A percentile compares a stretch with the other conserved stretches of the same genome.
Conservation (phyloP, 1,284 basidiomycete genomes). For the Lentinus polychrous region DNA sequence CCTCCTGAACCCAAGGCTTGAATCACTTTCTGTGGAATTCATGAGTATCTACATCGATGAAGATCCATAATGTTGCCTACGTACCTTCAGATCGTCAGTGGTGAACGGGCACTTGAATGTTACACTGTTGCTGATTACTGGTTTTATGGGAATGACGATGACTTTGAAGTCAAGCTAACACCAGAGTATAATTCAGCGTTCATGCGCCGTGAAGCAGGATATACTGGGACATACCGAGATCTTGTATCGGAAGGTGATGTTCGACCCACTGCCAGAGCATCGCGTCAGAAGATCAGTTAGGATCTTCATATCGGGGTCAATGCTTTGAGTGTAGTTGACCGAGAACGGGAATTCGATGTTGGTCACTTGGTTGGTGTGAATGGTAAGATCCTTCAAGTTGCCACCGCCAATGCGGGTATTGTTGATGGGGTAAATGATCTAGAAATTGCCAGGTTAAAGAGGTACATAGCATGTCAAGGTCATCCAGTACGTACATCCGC, state of each 20-base stretch:
- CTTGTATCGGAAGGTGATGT: conserved; percentile 67
- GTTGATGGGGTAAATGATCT: conserved; percentile 74
- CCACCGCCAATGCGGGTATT: conserved; percentile 69
- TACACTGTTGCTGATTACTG: conserved; percentile 59
- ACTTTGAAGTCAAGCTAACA: conserved; percentile 57
- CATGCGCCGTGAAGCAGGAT: neutral
- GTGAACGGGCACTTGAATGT: conserved; percentile 64
- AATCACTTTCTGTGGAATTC: neutral
- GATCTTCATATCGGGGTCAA: conserved; percentile 55
- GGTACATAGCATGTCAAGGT: neutral
- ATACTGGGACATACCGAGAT: conserved; percentile 42
- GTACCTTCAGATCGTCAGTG: conserved; percentile 29
- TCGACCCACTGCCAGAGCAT: conserved; percentile 42
- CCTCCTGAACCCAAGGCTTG: conserved; percentile 11
- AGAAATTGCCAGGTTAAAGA: neutral
- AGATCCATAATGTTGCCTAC: conserved; percentile 3
- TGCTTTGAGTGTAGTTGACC: conserved; percentile 58
- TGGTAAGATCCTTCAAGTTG: conserved; percentile 50
- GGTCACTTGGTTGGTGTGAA: conserved; percentile 59
- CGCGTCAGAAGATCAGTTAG: conserved; percentile 60
- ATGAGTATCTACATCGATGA: neutral
- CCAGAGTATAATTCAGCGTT: conserved; percentile 19
- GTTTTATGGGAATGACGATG: conserved; percentile 61
- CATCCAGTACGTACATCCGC: conserved; percentile 41
- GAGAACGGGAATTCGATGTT: conserved; percentile 80